These are phyloP conservation scores for Sphenostylis stenocarpa DNA, from an alignment of 306 rosid species.

Conservation along the genomic window DNA sequence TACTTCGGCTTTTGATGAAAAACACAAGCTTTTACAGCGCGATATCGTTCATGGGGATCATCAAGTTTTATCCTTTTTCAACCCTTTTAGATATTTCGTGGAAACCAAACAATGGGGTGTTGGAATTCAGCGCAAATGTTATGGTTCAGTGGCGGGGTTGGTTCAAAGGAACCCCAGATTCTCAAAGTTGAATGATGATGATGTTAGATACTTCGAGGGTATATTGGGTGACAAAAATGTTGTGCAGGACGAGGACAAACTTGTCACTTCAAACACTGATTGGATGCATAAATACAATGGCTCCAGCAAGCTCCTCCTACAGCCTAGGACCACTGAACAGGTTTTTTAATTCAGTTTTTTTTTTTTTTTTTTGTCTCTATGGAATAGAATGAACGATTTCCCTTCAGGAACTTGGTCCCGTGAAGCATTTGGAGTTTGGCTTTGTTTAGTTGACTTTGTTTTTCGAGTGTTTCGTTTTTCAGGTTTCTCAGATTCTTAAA, in stretches of 20 bases:
- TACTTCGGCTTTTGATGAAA: conserved; percentile 6
- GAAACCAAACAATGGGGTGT: conserved; percentile 29
- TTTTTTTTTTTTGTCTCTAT: neutral
- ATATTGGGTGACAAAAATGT: conserved; percentile 77
- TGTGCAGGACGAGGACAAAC: conserved; percentile 78
- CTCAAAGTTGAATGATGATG: conserved; percentile 65
- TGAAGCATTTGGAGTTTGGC: neutral
- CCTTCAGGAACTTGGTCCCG: conserved; percentile 11
- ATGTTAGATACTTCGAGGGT: conserved; percentile 63
- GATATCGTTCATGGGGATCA: neutral
- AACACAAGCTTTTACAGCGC: conserved; percentile 1
- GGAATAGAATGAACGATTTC: neutral
- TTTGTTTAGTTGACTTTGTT: neutral
- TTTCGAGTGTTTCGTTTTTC: conserved; percentile 24
- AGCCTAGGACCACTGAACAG: conserved; percentile 78
- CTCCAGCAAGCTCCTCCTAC: conserved; percentile 73
- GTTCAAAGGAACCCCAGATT: conserved; percentile 60
- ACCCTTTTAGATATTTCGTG: conserved; percentile 20
- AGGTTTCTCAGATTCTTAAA: conserved; percentile 82
- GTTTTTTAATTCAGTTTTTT: conserved; percentile 47
- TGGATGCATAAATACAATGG: conserved; percentile 92
- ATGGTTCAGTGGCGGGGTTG: conserved; percentile 47
- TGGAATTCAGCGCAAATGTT: conserved; percentile 39
- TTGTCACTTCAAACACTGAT: conserved; percentile 70
- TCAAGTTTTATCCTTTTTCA: conserved; percentile 31